A percentile compares a stretch with the other conserved stretches of the same genome.
Conservation (phyloP, 106 monocot genomes). For the Acanthochlamys bracteata region DNA sequence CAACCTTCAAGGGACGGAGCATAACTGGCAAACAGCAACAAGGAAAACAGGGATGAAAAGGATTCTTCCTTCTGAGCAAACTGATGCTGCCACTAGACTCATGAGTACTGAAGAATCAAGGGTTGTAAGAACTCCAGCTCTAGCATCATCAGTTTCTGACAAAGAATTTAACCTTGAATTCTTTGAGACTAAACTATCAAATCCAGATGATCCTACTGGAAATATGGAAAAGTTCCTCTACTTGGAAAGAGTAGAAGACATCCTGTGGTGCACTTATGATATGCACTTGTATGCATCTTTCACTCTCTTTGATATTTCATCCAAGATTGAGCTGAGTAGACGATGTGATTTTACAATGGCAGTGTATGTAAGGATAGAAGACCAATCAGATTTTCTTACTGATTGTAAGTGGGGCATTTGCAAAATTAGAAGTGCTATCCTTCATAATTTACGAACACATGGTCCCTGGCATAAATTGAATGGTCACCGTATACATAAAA, state of each 20-base stretch:
- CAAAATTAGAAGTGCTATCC: slow-evolving; percentile 84
- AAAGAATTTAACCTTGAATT: slow-evolving; percentile 8
- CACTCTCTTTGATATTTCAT: slow-evolving; percentile 54
- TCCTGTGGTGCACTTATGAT: slow-evolving; percentile 10
- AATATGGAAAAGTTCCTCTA: slow-evolving; percentile 7
- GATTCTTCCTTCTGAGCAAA: too few species aligned
- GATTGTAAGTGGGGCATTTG: slow-evolving; percentile 81
- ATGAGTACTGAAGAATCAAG: slow-evolving; percentile 18
- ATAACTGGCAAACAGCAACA: too few species aligned
- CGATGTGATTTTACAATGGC: slow-evolving; percentile 75
- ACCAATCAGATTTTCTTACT: slow-evolving; percentile 73
- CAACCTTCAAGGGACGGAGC: too few species aligned
- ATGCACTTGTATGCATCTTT: slow-evolving; percentile 9
- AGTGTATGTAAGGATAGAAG: slow-evolving; percentile 65
- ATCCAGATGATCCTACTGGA: slow-evolving; percentile 8
- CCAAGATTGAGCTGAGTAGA: slow-evolving; percentile 66
- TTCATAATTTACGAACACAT: slow-evolving; percentile 94
- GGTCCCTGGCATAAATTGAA: slow-evolving; percentile 99
- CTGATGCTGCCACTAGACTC: slow-evolving; percentile 5
- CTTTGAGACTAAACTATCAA: slow-evolving; percentile 1
- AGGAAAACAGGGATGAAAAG: too few species aligned
- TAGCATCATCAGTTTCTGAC: slow-evolving; percentile 14
- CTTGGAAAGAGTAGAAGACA: slow-evolving; percentile 4
- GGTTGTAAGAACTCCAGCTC: slow-evolving; percentile 7
- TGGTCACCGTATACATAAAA: slow-evolving; percentile 91